Evolutionary conservation across 2,329 filamentous ascomycete species (phyloP).

Genomic region (Kalmusia sp.): DNA sequence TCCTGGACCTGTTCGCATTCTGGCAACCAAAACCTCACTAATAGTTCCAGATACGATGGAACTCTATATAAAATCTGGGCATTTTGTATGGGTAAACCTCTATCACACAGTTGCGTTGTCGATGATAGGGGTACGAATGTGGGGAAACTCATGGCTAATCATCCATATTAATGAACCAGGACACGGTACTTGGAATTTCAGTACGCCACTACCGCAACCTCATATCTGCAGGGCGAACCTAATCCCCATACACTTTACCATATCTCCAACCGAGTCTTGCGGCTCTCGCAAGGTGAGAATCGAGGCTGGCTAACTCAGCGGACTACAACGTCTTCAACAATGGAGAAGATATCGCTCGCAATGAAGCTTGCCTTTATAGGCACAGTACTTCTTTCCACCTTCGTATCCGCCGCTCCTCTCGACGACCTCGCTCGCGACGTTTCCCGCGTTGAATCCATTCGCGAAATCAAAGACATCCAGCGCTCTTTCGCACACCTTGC

Average conservation of each 20-base stretch:
- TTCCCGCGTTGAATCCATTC: constrained; percentile 29
- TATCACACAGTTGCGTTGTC: not conserved
- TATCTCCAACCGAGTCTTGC: too few relatives aligned
- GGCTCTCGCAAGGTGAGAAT: too few relatives aligned
- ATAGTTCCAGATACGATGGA: too few relatives aligned
- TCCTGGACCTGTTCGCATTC: too few relatives aligned
- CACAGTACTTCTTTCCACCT: not conserved
- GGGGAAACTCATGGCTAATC: not conserved
- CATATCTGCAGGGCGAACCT: too few relatives aligned
- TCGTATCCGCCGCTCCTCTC: constrained; percentile 5
- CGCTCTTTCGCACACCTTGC: constrained; percentile 27
- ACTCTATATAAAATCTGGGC: too few relatives aligned
- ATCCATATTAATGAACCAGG: not conserved
- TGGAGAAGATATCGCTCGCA: not conserved
- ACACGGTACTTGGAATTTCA: not conserved
- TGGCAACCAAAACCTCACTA: too few relatives aligned
- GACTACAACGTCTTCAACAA: too few relatives aligned
- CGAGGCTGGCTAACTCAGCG: not conserved
- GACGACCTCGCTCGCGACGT: constrained; percentile 23
- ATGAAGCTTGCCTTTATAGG: not conserved
- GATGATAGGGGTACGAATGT: not conserved
- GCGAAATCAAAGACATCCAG: constrained; percentile 31
- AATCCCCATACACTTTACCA: too few relatives aligned
- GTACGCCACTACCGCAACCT: not conserved
- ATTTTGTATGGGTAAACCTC: not conserved